phyloP scores from a whole-genome alignment of 768 basidiomycete species.

The Pleurotus tuoliensis region DNA sequence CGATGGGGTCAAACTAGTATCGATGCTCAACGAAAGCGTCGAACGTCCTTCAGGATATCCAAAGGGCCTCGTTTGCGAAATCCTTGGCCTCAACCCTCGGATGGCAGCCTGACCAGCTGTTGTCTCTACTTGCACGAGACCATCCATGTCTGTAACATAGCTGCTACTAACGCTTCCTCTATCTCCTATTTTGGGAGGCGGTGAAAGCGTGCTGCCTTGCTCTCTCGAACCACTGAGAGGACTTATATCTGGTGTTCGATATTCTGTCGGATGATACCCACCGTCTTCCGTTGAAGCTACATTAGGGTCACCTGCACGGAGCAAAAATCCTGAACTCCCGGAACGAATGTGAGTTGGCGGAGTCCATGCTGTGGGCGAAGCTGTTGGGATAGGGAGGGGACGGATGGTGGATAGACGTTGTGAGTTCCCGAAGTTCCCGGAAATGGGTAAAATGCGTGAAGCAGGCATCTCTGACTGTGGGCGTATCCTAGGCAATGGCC shows the following conservation, averaged over 20 bases:
- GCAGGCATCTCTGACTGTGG: background rate
- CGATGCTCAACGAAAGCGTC: constrained; percentile 1
- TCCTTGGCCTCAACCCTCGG: constrained; percentile 20
- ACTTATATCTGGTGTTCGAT: background rate
- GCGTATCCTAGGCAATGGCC: constrained; percentile 2
- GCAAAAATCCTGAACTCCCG: constrained; percentile 17
- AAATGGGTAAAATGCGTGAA: background rate
- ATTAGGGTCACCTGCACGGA: constrained; percentile 16
- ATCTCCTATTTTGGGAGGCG: constrained; percentile 14
- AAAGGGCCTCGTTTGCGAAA: constrained; percentile 8
- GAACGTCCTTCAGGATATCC: background rate
- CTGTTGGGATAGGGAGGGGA: constrained; percentile 24
- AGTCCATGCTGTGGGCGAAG: constrained; percentile 17
- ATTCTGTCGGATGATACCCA: background rate
- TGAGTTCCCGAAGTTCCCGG: background rate
- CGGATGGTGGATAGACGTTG: constrained; percentile 6
- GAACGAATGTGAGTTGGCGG: constrained; percentile 11
- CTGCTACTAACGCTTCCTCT: constrained; percentile 17
- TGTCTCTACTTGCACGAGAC: constrained; percentile 17
- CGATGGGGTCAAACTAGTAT: background rate
- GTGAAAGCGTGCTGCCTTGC: constrained; percentile 2
- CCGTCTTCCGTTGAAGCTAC: background rate
- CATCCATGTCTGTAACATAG: constrained; percentile 16
- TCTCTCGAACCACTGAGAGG: background rate
- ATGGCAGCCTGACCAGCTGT: constrained; percentile 14